Conservation (phyloP, 2,329 filamentous ascomycete genomes). For the Diatrype stigma region DNA sequence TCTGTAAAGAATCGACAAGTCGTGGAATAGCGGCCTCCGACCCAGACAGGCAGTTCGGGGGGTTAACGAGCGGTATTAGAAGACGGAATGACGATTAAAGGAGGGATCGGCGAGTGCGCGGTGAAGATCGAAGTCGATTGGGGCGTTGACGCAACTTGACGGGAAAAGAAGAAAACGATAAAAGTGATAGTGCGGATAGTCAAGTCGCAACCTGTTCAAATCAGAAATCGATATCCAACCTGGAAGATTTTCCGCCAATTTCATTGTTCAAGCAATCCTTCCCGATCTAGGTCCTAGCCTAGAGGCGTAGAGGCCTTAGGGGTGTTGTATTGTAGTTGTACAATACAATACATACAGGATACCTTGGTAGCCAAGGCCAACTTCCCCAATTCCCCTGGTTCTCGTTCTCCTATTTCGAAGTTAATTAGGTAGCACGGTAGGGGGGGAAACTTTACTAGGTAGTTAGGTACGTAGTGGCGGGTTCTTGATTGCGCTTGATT, state of each 20-base stretch:
- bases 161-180: not conserved
- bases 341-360: too few species aligned
- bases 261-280: constrained; percentile 1
- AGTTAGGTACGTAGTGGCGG: too few species aligned
- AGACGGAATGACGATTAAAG: not conserved
- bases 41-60: too few species aligned
- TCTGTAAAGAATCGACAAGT: constrained; percentile 12
- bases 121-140: not conserved
- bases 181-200: not conserved
- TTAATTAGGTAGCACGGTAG: too few species aligned
- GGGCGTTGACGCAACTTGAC: not conserved
- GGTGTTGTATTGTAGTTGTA: too few species aligned
- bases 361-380: not conserved
- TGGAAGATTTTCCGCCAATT: constrained; percentile 19
- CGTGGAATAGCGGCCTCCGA: too few species aligned
- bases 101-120: not conserved
- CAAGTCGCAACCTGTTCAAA: not conserved
- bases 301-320: too few species aligned
- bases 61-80: not conserved
- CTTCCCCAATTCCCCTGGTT: not conserved
- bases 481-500: too few species aligned
- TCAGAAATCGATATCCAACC: too few species aligned
- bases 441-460: too few species aligned
- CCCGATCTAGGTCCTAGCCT: not conserved
- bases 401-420: too few species aligned